Evolutionary conservation across 2,329 filamentous ascomycete species (phyloP).

Genomic region (Fusarium anthophilum): DNA sequence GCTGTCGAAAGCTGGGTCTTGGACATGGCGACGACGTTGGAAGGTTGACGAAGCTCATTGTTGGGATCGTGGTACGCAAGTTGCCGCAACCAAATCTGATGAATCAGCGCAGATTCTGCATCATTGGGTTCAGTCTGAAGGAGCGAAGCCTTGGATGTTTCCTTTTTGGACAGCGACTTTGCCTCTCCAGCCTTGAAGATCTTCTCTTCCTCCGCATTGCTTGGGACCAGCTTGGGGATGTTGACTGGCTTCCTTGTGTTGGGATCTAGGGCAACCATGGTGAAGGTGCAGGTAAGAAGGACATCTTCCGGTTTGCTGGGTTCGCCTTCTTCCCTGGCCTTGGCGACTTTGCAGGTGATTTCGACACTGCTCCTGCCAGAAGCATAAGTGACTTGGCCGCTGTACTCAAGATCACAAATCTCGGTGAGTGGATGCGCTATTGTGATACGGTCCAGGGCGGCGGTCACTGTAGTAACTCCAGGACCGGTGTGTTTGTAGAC

Average conservation of each 20-base stretch:
- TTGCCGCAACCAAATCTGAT: conserved; percentile 44
- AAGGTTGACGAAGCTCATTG: conserved; percentile 37
- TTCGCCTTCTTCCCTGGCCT: conserved; percentile 69
- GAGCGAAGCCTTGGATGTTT: conserved; percentile 35
- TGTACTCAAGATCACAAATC: conserved; percentile 81
- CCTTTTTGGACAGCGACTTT: conserved; percentile 42
- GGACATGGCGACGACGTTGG: conserved; percentile 42
- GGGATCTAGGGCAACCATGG: conserved; percentile 45
- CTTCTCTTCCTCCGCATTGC: conserved; percentile 42
- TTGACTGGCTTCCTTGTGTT: conserved; percentile 42
- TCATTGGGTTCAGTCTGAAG: conserved; percentile 44
- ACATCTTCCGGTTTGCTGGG: conserved; percentile 55
- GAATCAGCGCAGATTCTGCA: conserved; percentile 43
- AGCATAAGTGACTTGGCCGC: conserved; percentile 70
- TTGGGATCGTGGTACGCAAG: conserved; percentile 44
- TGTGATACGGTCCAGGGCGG: conserved; percentile 60
- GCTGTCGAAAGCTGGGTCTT: conserved; percentile 43
- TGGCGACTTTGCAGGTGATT: conserved; percentile 77
- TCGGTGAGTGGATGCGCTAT: conserved; percentile 77
- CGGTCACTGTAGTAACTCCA: conserved; percentile 61
- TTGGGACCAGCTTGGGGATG: conserved; percentile 37
- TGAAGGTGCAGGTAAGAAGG: conserved; percentile 54
- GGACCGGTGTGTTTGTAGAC: conserved; percentile 75
- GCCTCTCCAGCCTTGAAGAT: conserved; percentile 42
- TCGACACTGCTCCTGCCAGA: conserved; percentile 79